Percentiles rank a stretch among this genome's conserved stretches.
These are phyloP conservation scores for Cubamyces lactineus DNA, from an alignment of 768 basidiomycete genomes.

Conservation along the genomic window DNA sequence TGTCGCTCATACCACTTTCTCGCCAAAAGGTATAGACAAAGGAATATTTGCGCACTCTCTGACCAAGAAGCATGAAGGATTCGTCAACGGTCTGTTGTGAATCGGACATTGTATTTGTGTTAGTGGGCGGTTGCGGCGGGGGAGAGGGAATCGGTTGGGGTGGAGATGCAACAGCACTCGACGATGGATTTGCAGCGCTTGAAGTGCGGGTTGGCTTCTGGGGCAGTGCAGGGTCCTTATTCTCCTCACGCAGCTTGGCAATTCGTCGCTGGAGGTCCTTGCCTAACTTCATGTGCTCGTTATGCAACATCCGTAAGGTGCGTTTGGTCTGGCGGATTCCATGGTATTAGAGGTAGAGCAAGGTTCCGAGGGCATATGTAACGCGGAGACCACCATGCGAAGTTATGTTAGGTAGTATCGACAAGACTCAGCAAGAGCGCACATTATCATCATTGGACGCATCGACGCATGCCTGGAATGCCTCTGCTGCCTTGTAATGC, in stretches of 20 bases:
- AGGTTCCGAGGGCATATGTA: background rate
- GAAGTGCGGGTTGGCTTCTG: slow-evolving; percentile 53
- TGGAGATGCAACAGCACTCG: slow-evolving; percentile 26
- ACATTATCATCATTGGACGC: slow-evolving; percentile 77
- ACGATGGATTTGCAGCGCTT: slow-evolving; percentile 25
- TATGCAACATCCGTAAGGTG: slow-evolving; percentile 74
- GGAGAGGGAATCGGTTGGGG: slow-evolving; percentile 43
- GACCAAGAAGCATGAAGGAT: slow-evolving; percentile 87
- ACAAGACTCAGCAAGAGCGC: slow-evolving; percentile 25
- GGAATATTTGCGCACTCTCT: slow-evolving; percentile 45
- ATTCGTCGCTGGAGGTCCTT: slow-evolving; percentile 76
- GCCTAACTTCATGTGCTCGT: slow-evolving; percentile 70
- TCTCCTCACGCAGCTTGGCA: slow-evolving; percentile 71
- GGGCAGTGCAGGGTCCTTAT: slow-evolving; percentile 74
- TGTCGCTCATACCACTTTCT: no score
- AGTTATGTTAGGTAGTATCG: background rate
- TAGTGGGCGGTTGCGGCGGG: slow-evolving; percentile 51
- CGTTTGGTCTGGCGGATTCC: slow-evolving; percentile 61
- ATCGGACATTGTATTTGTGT: slow-evolving; percentile 41
- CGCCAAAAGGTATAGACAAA: background rate
- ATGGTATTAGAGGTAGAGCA: background rate
- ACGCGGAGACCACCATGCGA: background rate
- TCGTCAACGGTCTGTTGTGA: slow-evolving; percentile 72
- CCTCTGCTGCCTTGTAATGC: slow-evolving; percentile 75
- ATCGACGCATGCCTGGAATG: slow-evolving; percentile 73